These are phyloP conservation scores for Ramichloridium luteum DNA, from an alignment of 2,329 filamentous ascomycete genomes.

Conservation along the genomic window DNA sequence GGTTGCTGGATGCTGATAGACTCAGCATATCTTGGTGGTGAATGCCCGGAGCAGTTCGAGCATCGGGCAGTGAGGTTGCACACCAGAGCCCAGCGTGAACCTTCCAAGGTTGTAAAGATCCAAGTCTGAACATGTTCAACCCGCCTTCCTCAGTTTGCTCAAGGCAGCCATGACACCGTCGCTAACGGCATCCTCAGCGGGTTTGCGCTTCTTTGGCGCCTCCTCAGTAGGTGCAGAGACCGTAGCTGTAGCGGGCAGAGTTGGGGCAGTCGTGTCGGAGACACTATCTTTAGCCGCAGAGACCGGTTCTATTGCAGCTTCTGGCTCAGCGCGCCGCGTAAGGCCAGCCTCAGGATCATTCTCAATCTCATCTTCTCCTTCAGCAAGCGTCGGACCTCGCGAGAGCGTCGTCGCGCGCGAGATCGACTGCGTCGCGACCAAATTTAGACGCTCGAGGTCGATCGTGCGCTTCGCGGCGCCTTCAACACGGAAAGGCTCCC, in stretches of 20 bases:
- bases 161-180: conserved; percentile 49
- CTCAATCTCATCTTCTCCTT: conserved; percentile 5
- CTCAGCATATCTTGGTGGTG: no score
- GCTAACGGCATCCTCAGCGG: conserved; percentile 35
- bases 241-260: not conserved
- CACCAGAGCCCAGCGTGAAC: no score
- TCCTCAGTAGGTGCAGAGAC: conserved; percentile 3
- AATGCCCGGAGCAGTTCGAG: no score
- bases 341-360: conserved; percentile 1
- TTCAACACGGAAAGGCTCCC: conserved; percentile 71
- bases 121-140: no score
- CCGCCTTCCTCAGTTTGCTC: conserved; percentile 37
- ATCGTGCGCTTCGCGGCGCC: conserved; percentile 51
- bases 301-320: not conserved
- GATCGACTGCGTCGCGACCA: conserved; percentile 15
- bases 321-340: not conserved
- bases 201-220: conserved; percentile 25
- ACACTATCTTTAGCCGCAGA: no score
- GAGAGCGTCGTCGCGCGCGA: conserved; percentile 16
- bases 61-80: no score
- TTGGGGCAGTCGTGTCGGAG: no score
- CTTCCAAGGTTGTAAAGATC: no score
- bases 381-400: conserved; percentile 17
- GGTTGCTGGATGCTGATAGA: no score
- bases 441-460: conserved; percentile 22